A percentile compares a stretch with the other conserved stretches of the same genome.
Evolutionary conservation across 2,329 filamentous ascomycete species (phyloP).

Genomic region (Scytalidium sp.): DNA sequence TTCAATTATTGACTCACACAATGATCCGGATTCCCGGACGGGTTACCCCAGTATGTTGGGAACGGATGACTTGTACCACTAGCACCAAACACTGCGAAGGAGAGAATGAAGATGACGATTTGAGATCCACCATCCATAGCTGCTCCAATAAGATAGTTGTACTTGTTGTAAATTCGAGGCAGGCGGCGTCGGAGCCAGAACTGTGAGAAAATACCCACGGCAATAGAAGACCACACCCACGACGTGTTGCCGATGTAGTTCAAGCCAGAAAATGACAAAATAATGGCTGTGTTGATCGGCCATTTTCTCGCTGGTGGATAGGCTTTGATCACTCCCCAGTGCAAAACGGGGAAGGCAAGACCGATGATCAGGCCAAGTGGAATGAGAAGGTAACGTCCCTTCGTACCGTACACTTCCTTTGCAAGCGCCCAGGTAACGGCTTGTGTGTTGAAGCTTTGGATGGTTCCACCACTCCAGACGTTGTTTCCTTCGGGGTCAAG

Average conservation of each 20-base stretch:
- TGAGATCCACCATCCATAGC: slow-evolving; percentile 38
- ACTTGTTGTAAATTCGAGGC: slow-evolving; percentile 36
- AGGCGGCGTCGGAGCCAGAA: slow-evolving; percentile 34
- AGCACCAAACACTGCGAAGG: slow-evolving; percentile 42
- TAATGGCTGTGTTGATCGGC: slow-evolving; percentile 53
- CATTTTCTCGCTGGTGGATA: slow-evolving; percentile 44
- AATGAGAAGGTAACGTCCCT: slow-evolving; percentile 42
- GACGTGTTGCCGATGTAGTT: not conserved
- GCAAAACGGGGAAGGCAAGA: slow-evolving; percentile 37
- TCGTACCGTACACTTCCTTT: slow-evolving; percentile 47
- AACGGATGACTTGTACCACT: slow-evolving; percentile 34
- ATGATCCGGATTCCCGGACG: too few relatives aligned
- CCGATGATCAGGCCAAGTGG: slow-evolving; percentile 50
- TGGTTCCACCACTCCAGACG: slow-evolving; percentile 46
- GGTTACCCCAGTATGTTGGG: slow-evolving; percentile 35
- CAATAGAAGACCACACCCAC: slow-evolving; percentile 38
- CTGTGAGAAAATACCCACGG: slow-evolving; percentile 41
- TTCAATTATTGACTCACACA: too few relatives aligned
- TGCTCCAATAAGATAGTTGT: slow-evolving; percentile 38
- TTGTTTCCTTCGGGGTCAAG: slow-evolving; percentile 38
- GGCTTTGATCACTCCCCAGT: too few relatives aligned
- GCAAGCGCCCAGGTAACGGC: slow-evolving; percentile 46
- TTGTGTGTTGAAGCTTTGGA: slow-evolving; percentile 45
- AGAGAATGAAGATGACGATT: slow-evolving; percentile 37
- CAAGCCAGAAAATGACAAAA: too few relatives aligned